Evolutionary conservation across 345 rosid genomes (phyloP).

Genomic region (Abelmoschus esculentus): DNA sequence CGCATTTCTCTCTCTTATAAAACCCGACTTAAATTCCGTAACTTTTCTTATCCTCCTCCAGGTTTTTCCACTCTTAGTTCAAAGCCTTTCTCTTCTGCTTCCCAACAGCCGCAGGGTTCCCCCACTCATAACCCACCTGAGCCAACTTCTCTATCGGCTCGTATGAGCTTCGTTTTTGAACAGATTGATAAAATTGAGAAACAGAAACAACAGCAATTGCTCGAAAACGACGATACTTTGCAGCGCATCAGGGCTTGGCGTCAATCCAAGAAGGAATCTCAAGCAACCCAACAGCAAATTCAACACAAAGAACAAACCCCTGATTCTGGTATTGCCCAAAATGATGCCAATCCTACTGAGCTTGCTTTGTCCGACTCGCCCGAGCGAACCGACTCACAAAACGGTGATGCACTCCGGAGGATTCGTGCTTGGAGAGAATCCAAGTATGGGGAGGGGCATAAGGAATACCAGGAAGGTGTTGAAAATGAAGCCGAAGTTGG

Average conservation of each 20-base stretch:
- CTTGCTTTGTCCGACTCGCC: not conserved
- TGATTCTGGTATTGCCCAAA: not conserved
- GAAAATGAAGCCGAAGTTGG: not conserved
- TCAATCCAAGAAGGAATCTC: constrained; percentile 38
- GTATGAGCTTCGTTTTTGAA: constrained; percentile 86
- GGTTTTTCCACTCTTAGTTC: not conserved
- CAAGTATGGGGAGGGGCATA: not conserved
- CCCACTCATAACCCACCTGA: constrained; percentile 28
- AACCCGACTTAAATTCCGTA: constrained; percentile 14
- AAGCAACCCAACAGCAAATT: constrained; percentile 18
- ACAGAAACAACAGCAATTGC: constrained; percentile 30
- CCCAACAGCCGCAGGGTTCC: constrained; percentile 11
- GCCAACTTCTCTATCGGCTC: constrained; percentile 73
- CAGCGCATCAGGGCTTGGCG: constrained; percentile 92
- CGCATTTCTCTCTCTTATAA: constrained; percentile 28
- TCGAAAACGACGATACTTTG: constrained; percentile 57
- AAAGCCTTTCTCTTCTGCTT: constrained; percentile 21
- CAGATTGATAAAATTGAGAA: constrained; percentile 84
- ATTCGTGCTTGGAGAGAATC: constrained; percentile 9
- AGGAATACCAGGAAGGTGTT: not conserved
- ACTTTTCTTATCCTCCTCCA: constrained; percentile 14
- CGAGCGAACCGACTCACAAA: not conserved
- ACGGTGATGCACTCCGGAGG: constrained; percentile 5
- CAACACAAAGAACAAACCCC: constrained; percentile 9
- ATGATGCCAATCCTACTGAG: not conserved